Conservation (phyloP, 2,329 filamentous ascomycete genomes). For the Neodidymelliopsis sp. region DNA sequence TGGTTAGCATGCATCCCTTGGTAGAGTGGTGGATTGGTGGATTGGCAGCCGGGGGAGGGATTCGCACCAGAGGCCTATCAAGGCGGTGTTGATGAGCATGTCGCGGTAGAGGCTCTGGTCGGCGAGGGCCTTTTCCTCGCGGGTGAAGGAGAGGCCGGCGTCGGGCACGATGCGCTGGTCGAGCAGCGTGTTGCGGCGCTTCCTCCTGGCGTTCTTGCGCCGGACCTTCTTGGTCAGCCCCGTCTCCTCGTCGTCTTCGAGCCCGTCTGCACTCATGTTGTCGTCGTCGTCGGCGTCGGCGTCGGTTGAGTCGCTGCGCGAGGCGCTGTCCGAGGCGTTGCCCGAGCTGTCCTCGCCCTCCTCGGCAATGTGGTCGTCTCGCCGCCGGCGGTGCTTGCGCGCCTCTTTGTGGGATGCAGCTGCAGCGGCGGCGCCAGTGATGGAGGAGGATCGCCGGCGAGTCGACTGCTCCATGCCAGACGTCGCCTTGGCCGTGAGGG, state of each 20-base stretch:
- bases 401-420: constrained; percentile 30
- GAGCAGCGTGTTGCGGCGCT: constrained; percentile 72
- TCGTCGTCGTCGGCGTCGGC: constrained; percentile 66
- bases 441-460: constrained; percentile 46
- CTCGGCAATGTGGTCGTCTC: constrained; percentile 45
- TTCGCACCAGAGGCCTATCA: constrained; percentile 81
- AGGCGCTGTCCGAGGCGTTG: constrained; percentile 42
- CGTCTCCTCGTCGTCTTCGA: constrained; percentile 85
- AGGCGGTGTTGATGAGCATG: constrained; percentile 74
- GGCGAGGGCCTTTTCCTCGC: constrained; percentile 76
- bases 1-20: constrained; percentile 23
- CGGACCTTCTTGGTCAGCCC: constrained; percentile 79
- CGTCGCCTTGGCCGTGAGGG: constrained; percentile 18
- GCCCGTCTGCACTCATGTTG: constrained; percentile 72
- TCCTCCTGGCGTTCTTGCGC: constrained; percentile 70
- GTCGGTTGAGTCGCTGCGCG: constrained; percentile 55
- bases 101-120: constrained; percentile 75
- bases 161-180: constrained; percentile 71
- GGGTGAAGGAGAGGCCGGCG: constrained; percentile 60
- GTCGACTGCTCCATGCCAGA: constrained; percentile 24
- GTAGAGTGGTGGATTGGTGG: no score
- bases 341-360: constrained; percentile 41
- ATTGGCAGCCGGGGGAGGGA: background rate
- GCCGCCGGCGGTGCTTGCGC: constrained; percentile 36
- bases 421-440: constrained; percentile 38